A percentile compares a stretch with the other conserved stretches of the same genome.
Conservation (phyloP, 176 grass and related monocot species). For the Raddia guianensis region DNA sequence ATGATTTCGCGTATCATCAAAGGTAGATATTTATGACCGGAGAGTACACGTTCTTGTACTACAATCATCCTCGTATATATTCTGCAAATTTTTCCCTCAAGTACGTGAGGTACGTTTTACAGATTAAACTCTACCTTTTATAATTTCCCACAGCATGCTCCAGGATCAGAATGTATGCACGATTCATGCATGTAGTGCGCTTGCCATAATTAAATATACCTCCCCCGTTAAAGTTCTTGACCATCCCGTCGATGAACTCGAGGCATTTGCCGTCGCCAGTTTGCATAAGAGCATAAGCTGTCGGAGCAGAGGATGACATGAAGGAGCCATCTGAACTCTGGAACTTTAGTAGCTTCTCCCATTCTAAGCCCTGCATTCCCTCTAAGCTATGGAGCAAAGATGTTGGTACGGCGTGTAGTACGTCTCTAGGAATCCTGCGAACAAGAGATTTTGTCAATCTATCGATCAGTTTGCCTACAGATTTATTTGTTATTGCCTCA, state of each 20-base stretch:
- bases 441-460: neutral
- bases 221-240: conserved; percentile 43
- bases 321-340: conserved; percentile 55
- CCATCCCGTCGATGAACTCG: conserved; percentile 32
- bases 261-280: conserved; percentile 47
- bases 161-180: too few relatives aligned
- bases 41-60: too few relatives aligned
- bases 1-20: too few relatives aligned
- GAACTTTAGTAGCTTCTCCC: conserved; percentile 48
- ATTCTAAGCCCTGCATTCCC: conserved; percentile 50
- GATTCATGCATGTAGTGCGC: too few relatives aligned
- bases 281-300: conserved; percentile 54
- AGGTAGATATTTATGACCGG: too few relatives aligned
- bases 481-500: too few relatives aligned
- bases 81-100: too few relatives aligned
- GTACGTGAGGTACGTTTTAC: too few relatives aligned
- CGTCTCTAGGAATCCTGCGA: conserved; percentile 50
- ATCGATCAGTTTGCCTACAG: neutral
- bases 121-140: too few relatives aligned
- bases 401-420: conserved; percentile 44
- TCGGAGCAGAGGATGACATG: conserved; percentile 44
- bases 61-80: too few relatives aligned
- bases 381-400: conserved; percentile 52
- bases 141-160: too few relatives aligned
- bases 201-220: conserved; percentile 33